Evolutionary conservation across 2,329 filamentous ascomycete genomes (phyloP).

Genomic region (Knoxdaviesia capensis): DNA sequence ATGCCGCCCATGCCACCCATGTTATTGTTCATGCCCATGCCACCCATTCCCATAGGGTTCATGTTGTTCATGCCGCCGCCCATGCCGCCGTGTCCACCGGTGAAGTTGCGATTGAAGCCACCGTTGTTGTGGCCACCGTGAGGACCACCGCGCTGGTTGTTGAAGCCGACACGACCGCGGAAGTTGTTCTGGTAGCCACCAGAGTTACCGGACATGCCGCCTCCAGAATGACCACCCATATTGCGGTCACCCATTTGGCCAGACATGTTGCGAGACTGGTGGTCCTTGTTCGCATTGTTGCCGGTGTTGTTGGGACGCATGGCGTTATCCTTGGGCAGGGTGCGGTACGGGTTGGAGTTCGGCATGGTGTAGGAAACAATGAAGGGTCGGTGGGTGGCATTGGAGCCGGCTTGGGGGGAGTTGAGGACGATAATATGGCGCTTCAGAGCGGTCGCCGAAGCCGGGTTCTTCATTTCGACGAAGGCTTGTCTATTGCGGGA

Average conservation of each 20-base stretch:
- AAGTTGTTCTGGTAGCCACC: conserved; percentile 32
- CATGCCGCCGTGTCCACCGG: conserved; percentile 2
- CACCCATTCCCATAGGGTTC: conserved; percentile 2
- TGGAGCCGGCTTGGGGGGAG: conserved; percentile 18
- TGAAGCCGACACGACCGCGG: conserved; percentile 28
- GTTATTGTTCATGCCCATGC: conserved; percentile 27
- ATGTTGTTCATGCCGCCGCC: conserved; percentile 17
- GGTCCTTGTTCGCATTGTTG: conserved; percentile 43
- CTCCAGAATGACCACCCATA: conserved; percentile 12
- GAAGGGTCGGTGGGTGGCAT: conserved; percentile 46
- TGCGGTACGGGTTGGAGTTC: conserved; percentile 71
- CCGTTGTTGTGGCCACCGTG: conserved; percentile 22
- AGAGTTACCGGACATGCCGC: too few relatives aligned
- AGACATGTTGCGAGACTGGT: conserved; percentile 30
- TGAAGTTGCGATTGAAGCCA: conserved; percentile 19
- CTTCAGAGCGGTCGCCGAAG: conserved; percentile 73
- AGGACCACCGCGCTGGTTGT: conserved; percentile 27
- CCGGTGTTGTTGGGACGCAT: conserved; percentile 7
- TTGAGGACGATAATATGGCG: conserved; percentile 50
- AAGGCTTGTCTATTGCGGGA: conserved; percentile 43
- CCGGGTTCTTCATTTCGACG: conserved; percentile 63
- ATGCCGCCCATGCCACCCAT: conserved; percentile 27
- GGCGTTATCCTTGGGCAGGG: conserved; percentile 72
- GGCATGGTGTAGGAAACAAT: conserved; percentile 58
- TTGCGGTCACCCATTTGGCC: conserved; percentile 27